A percentile compares a stretch with the other conserved stretches of the same genome.
These are phyloP conservation scores for Colletotrichum liaoningense DNA, from an alignment of 2,329 filamentous ascomycete species.

Conservation along the genomic window DNA sequence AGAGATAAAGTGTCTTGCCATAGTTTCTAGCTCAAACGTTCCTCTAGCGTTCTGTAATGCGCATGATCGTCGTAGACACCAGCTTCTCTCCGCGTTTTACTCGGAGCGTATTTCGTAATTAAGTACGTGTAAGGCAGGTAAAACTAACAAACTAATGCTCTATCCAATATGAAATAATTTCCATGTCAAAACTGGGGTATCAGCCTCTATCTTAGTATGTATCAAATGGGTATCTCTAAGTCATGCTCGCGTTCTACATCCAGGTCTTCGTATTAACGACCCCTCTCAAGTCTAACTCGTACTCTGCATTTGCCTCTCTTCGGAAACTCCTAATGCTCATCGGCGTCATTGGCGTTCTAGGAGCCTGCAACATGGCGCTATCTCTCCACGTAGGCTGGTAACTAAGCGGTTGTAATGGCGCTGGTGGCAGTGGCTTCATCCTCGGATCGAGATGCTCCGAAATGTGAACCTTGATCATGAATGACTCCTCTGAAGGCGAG, in stretches of 20 bases:
- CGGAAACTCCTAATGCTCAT: not conserved
- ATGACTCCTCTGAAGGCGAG: not conserved
- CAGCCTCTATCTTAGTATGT: not conserved
- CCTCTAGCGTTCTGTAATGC: too few relatives aligned
- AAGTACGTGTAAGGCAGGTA: too few relatives aligned
- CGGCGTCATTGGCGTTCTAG: not conserved
- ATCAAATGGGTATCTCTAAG: not conserved
- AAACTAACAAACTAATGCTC: not conserved
- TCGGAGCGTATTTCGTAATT: too few relatives aligned
- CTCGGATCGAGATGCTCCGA: not conserved
- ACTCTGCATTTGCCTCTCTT: slow-evolving; percentile 11
- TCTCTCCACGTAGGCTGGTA: slow-evolving; percentile 11
- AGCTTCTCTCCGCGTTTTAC: too few relatives aligned
- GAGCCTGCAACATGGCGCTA: not conserved
- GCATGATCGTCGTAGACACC: too few relatives aligned
- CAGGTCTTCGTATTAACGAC: slow-evolving; percentile 14
- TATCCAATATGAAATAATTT: not conserved
- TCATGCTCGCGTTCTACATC: not conserved
- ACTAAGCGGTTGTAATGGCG: not conserved
- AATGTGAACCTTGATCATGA: slow-evolving; percentile 18
- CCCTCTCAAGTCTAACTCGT: slow-evolving; percentile 17
- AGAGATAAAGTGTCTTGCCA: too few relatives aligned
- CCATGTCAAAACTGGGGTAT: not conserved
- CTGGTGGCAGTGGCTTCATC: slow-evolving; percentile 23
- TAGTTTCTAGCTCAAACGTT: too few relatives aligned